Conservation (phyloP, 2,329 filamentous ascomycete genomes). For the Stromatinia cepivora region DNA sequence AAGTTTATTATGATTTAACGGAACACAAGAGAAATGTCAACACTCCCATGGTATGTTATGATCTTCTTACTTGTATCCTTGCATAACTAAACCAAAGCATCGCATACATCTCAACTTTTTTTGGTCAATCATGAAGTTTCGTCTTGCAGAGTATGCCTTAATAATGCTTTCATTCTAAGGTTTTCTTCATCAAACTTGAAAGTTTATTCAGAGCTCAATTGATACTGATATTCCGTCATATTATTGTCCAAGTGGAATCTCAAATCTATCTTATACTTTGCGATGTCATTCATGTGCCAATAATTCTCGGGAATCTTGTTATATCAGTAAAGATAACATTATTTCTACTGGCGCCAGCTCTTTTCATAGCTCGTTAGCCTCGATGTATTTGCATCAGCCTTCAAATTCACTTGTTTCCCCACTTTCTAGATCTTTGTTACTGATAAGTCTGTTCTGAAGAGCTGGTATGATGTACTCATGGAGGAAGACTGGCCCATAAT, state of each 20-base stretch:
- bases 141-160: neutral
- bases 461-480: neutral
- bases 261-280: too few relatives aligned
- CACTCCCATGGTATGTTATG: constrained; percentile 4
- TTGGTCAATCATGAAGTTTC: neutral
- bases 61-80: neutral
- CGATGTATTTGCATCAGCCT: neutral
- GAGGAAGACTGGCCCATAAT: constrained; percentile 25
- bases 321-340: neutral
- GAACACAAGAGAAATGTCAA: neutral
- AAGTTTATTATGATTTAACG: constrained; percentile 54
- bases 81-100: neutral
- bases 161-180: neutral
- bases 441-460: neutral
- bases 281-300: neutral
- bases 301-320: neutral
- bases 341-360: neutral
- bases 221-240: neutral
- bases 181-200: neutral
- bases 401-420: too few relatives aligned
- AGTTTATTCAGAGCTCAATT: neutral
- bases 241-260: neutral
- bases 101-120: neutral
- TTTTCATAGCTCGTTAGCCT: neutral
- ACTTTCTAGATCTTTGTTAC: neutral